phyloP scores from a whole-genome alignment of 108 stramenopile genomes.

The Tribonema minus region DNA sequence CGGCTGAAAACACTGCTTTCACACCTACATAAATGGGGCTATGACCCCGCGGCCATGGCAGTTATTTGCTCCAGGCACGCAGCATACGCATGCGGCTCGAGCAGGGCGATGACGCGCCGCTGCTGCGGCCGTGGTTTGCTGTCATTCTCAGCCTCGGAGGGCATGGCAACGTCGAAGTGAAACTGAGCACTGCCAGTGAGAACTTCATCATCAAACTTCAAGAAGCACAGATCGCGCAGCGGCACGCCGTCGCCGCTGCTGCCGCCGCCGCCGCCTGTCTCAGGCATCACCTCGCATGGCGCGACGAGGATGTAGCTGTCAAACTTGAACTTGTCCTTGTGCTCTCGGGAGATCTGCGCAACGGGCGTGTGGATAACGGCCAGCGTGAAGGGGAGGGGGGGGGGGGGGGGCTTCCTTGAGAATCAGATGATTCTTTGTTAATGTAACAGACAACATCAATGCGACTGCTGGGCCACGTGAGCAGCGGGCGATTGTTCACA shows the following conservation, averaged over 20 bases:
- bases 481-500: no score
- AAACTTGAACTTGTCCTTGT: constrained; percentile 35
- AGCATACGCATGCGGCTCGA: no score
- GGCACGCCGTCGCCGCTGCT: not conserved
- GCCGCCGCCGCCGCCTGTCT: not conserved
- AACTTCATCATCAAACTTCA: constrained; percentile 38
- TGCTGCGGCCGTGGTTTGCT: not conserved
- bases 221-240: constrained; percentile 20
- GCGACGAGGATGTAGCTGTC: constrained; percentile 25
- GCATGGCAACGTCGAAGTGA: not conserved
- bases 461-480: no score
- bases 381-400: no score
- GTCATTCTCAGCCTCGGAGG: not conserved
- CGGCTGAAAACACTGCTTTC: no score
- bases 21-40: no score
- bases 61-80: no score
- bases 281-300: constrained; percentile 14
- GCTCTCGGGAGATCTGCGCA: constrained; percentile 25
- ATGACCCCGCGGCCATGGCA: no score
- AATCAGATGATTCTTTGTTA: no score
- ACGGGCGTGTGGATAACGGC: no score
- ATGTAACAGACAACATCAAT: no score
- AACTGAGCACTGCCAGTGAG: not conserved
- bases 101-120: not conserved
- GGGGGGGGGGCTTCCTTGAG: no score